Evolutionary conservation across 2,329 filamentous ascomycete species (phyloP), one percentile per base, ranked within the genome.

Genomic region (Botrytis squamosa): DNA sequence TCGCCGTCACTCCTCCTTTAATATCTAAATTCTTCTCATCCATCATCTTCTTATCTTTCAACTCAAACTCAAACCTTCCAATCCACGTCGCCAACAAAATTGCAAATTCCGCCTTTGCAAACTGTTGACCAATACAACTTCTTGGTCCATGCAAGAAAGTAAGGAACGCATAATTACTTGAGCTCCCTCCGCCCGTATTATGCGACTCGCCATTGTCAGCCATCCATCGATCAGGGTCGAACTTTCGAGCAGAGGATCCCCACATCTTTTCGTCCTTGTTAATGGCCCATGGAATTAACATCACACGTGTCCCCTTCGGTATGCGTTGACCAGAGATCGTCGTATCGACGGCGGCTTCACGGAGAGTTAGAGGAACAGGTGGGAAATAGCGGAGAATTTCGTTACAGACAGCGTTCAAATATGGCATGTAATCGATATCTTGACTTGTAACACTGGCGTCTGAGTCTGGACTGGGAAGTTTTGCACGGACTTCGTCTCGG

Each of bases 101-200:
- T 14, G 93, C 93, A 82, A 97, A 93, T 85, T 98, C 95, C 0
- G 91, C 89, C 80, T 90, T 91, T 0, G 95, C 92, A 83, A 97
- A 97, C 3, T 86, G 86, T 82, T 91, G 88, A 0, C 94, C 95
- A 77, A 97, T 97, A 80, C 95, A 97, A 80, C 91, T 92, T 71
- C 94, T 85, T 2, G 94, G 94, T 0, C 95, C 95, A 81, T 97
- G 93, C 74, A 97, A 82, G 83, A 97, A 97, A 0, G 93, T 95
- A 83, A 95, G 81, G 78, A 92, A 91, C 0, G 91, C 88, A 81
- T 92, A 97, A 82, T 95, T 96, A 77, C 87, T 93, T 25, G 86
- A 85, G 1, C 93, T 91, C 14, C 92, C 92, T 10, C 93, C 93
- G 60, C 88, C 89, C 1, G 75, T 72, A 90, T 90, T 7, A 85